phyloP scores from a whole-genome alignment of 169 alveolate genomes.

The Plasmodium adleri region DNA sequence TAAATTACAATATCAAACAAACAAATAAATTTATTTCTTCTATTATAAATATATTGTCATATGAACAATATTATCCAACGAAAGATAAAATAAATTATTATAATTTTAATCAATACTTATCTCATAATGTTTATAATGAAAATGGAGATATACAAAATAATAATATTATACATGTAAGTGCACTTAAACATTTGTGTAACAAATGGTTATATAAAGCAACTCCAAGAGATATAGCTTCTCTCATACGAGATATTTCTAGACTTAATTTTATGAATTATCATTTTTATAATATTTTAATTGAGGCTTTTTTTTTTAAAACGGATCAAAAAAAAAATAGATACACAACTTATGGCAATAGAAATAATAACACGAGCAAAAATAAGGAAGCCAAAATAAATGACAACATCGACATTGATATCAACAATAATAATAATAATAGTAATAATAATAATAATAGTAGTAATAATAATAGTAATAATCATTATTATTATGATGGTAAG shows the following conservation, averaged over 20 bases:
- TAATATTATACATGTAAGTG: background rate
- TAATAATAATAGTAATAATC: too few species aligned
- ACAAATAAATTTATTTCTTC: background rate
- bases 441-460: too few species aligned
- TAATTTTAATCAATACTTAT: background rate
- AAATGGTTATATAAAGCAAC: conserved; percentile 24
- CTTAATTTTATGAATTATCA: conserved; percentile 15
- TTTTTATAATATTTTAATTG: conserved; percentile 22
- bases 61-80: conserved; percentile 14
- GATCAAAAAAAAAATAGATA: background rate
- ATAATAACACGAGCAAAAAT: too few species aligned
- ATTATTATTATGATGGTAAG: too few species aligned
- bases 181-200: conserved; percentile 10
- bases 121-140: background rate
- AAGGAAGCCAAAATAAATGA: too few species aligned
- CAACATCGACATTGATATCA: too few species aligned
- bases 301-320: conserved; percentile 39
- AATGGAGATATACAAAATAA: background rate
- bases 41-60: conserved; percentile 5
- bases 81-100: background rate
- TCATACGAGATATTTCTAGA: conserved; percentile 56
- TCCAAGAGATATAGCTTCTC: conserved; percentile 42
- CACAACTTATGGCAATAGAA: background rate
- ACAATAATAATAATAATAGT: too few species aligned
- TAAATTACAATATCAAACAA: conserved; percentile 12